These are phyloP conservation scores for Zygoascus tannicola DNA, from an alignment of 805 yeast genomes.

Conservation along the genomic window DNA sequence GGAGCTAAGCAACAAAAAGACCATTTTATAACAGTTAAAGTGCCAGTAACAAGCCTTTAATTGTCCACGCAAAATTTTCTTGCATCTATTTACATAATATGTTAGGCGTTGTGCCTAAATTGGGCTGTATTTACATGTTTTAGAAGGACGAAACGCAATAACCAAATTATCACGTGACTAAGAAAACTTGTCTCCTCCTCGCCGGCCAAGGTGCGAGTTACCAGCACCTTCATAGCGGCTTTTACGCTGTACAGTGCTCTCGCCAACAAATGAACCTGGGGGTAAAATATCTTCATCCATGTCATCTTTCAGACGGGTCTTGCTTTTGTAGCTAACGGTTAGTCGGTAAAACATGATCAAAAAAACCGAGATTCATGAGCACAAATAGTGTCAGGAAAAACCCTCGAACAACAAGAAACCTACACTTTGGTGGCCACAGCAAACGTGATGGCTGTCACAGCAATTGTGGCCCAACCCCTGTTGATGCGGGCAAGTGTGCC, in stretches of 20 bases:
- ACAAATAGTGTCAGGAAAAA: too few relatives aligned
- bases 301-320: constrained; percentile 4
- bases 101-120: too few relatives aligned
- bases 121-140: too few relatives aligned
- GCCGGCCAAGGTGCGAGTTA: constrained; percentile 23
- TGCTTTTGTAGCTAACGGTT: constrained; percentile 5
- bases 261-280: constrained; percentile 29
- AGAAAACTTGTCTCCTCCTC: constrained; percentile 16
- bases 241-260: constrained; percentile 22
- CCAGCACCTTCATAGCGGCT: constrained; percentile 32
- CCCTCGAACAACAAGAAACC: constrained; percentile 7
- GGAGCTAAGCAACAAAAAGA: too few relatives aligned
- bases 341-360: not conserved
- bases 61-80: too few relatives aligned
- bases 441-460: constrained; percentile 19
- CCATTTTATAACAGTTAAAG: too few relatives aligned
- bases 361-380: too few relatives aligned
- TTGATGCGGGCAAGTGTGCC: constrained; percentile 18
- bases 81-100: too few relatives aligned
- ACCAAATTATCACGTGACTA: too few relatives aligned
- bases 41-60: too few relatives aligned
- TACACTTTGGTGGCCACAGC: constrained; percentile 23
- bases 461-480: constrained; percentile 25
- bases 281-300: constrained; percentile 10
- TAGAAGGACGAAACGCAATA: too few relatives aligned